Evolutionary conservation across 2,329 filamentous ascomycete species (phyloP).

Genomic region (Apiospora aurea): DNA sequence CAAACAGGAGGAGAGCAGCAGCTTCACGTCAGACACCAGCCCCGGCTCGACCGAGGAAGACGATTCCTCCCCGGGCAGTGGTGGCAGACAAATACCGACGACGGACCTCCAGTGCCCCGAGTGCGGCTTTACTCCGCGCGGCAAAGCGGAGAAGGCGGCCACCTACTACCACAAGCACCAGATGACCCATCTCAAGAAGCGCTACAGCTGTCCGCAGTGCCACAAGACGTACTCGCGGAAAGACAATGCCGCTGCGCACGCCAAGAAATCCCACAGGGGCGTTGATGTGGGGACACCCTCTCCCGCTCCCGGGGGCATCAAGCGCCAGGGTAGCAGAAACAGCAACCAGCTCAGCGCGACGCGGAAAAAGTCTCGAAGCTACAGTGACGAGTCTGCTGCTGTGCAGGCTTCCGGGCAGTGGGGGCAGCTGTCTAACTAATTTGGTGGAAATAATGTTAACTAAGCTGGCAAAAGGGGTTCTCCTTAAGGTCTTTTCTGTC

Average conservation of each 20-base stretch:
- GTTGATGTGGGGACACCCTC: background rate
- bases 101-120: background rate
- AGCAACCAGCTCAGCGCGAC: background rate
- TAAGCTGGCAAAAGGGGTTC: background rate
- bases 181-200: background rate
- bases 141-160: background rate
- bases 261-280: background rate
- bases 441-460: background rate
- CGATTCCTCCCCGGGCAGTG: background rate
- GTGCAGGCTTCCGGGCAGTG: background rate
- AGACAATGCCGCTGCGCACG: background rate
- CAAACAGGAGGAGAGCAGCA: background rate
- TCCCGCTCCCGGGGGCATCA: background rate
- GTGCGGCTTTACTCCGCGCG: background rate
- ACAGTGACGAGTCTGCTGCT: background rate
- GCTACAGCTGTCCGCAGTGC: background rate
- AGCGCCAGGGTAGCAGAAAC: background rate
- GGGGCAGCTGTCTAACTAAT: background rate
- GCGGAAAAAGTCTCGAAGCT: background rate
- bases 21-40: background rate
- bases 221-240: background rate
- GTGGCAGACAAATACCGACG: background rate
- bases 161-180: constrained; percentile 12
- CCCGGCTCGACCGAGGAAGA: background rate
- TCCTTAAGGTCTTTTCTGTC: background rate